phyloP scores from a whole-genome alignment of 2,329 filamentous ascomycete species.

The Colletotrichum tofieldiae region DNA sequence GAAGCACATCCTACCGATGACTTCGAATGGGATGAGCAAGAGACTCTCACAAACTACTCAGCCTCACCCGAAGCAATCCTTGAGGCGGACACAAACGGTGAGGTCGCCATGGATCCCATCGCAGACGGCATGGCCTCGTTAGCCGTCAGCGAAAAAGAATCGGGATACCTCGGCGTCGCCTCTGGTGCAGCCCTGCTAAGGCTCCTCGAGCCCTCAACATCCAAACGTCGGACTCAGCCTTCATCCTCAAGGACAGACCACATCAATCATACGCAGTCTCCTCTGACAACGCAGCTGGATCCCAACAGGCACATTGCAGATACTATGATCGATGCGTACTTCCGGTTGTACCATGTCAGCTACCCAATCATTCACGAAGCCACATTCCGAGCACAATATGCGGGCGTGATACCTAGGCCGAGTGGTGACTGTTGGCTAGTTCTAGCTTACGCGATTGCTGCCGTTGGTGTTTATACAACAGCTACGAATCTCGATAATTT shows the following conservation, averaged over 20 bases:
- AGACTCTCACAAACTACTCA: slow-evolving; percentile 47
- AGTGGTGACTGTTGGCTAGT: slow-evolving; percentile 51
- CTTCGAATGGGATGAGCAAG: slow-evolving; percentile 57
- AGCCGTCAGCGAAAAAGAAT: slow-evolving; percentile 54
- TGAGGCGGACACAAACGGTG: slow-evolving; percentile 46
- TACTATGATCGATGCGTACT: slow-evolving; percentile 48
- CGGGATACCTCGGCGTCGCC: slow-evolving; percentile 62
- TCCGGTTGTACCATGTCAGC: slow-evolving; percentile 33
- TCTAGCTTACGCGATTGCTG: slow-evolving; percentile 46
- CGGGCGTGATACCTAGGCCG: slow-evolving; percentile 51
- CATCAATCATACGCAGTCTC: slow-evolving; percentile 23
- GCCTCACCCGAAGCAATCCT: slow-evolving; percentile 46
- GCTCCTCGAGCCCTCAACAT: slow-evolving; percentile 52
- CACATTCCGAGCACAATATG: slow-evolving; percentile 36
- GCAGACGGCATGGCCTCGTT: slow-evolving; percentile 58
- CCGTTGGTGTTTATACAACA: slow-evolving; percentile 33
- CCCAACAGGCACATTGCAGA: slow-evolving; percentile 52
- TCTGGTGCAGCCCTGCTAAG: slow-evolving; percentile 62
- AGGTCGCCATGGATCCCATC: slow-evolving; percentile 44
- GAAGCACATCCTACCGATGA: slow-evolving; percentile 54
- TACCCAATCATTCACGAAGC: slow-evolving; percentile 37
- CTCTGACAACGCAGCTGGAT: slow-evolving; percentile 50
- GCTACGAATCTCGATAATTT: slow-evolving; percentile 24
- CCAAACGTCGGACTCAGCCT: slow-evolving; percentile 45
- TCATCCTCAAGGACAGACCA: slow-evolving; percentile 36